Evolutionary conservation across 805 yeast genomes (phyloP), one percentile per base, ranked within the genome.

Genomic region (Barnettozyma pratensis): DNA sequence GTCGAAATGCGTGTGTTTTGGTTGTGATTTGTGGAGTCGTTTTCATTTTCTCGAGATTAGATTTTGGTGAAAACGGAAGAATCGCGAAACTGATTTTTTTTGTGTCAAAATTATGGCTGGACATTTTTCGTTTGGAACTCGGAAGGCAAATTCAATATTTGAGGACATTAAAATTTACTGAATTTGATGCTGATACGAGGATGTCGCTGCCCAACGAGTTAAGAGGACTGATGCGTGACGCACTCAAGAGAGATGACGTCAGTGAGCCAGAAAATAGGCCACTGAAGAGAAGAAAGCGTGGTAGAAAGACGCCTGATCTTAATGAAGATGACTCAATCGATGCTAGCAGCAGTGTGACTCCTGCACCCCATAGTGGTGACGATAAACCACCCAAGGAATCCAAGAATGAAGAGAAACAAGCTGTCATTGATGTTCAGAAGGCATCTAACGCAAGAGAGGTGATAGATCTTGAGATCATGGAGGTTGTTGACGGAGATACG

Each of bases 161-260:
- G 19, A 19, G 19, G 19, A 19, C 19, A 19, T 19, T 19, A 19
- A 19, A 19, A 2, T 19, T 19, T 19, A 19, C 19, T 19, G 19
- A 19, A 19, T 19, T 19, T 19, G 19, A 19, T 19, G 19, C 19
- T 19, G n/a, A 50, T 56, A 54, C 43, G 54, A 39, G 54, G 7
- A 47, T 47, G 50, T 37, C 50, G 2, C 25, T 60, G 5, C 59
- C 64, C 26, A 50, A 42, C 10, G 62, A 60, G 45, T 57, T 57
- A 36, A 34, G 49, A 6, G 55, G 53, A 9, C 48, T 60, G 31
- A 50, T 59, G 55, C 39, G 55, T 39, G 52, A 56, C 39, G 61
- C 58, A 1, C 41, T 54, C 12, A 43, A 26, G 7, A 37, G 30
- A 2, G 52, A 41, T 7, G 29, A 36, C 27, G 29, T 43, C 27